A percentile compares a stretch with the other conserved stretches of the same genome.
Evolutionary conservation across 2,329 filamentous ascomycete genomes (phyloP).

Genomic region (Epichloe aotearoae): DNA sequence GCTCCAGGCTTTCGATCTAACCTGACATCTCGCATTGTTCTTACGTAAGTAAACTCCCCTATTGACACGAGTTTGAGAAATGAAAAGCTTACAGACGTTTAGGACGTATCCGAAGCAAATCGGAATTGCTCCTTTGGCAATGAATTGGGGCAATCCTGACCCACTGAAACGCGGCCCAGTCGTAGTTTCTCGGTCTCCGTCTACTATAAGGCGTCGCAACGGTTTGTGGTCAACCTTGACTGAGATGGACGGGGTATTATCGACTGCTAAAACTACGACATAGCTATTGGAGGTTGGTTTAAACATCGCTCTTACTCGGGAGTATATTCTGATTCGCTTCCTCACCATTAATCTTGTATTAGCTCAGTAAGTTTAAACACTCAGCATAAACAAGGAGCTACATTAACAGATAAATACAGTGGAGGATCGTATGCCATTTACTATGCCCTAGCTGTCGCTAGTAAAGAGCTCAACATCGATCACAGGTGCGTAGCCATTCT

Average conservation of each 20-base stretch:
- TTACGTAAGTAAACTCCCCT: slow-evolving; percentile 30
- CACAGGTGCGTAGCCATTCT: slow-evolving; percentile 40
- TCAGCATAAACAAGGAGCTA: background rate
- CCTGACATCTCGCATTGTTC: slow-evolving; percentile 40
- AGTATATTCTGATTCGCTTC: background rate
- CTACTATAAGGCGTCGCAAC: slow-evolving; percentile 69
- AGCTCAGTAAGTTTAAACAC: slow-evolving; percentile 22
- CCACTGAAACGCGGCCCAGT: slow-evolving; percentile 69
- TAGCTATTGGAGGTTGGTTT: slow-evolving; percentile 44
- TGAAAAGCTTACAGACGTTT: slow-evolving; percentile 1
- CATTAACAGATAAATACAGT: slow-evolving; percentile 10
- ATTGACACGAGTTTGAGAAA: background rate
- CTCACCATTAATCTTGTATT: background rate
- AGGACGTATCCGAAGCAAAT: slow-evolving; percentile 87
- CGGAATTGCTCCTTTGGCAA: slow-evolving; percentile 78
- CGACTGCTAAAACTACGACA: background rate
- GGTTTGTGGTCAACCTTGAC: slow-evolving; percentile 34
- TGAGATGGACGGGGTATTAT: background rate
- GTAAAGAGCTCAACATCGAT: slow-evolving; percentile 72
- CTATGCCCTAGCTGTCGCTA: slow-evolving; percentile 83
- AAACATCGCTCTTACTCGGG: background rate
- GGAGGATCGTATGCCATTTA: slow-evolving; percentile 95
- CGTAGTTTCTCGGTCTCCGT: slow-evolving; percentile 64
- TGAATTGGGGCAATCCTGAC: slow-evolving; percentile 78
- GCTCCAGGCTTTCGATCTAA: slow-evolving; percentile 26